A percentile compares a stretch with the other conserved stretches of the same genome.
phyloP scores from a whole-genome alignment of 2,329 filamentous ascomycete species.

The Lachnellula subtilissima region DNA sequence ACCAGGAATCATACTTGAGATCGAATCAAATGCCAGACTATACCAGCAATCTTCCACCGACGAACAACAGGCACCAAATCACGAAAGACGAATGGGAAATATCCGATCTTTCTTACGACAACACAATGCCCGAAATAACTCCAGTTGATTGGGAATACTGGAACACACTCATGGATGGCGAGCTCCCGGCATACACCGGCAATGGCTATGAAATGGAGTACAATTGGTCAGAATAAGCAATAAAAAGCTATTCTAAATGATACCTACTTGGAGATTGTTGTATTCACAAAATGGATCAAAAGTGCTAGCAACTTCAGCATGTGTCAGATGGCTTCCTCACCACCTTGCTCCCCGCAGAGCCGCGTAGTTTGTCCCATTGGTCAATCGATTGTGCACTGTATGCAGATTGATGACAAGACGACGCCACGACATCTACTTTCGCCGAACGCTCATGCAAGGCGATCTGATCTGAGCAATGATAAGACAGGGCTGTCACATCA shows the following conservation, averaged over 20 bases:
- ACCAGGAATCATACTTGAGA: not conserved
- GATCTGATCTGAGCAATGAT: conserved; percentile 6
- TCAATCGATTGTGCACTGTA: not conserved
- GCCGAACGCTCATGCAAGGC: conserved; percentile 13
- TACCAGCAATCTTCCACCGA: not conserved
- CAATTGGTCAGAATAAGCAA: not conserved
- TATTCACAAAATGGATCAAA: not conserved
- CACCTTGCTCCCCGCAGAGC: not conserved
- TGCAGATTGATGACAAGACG: conserved; percentile 1
- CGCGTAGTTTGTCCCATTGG: conserved; percentile 1
- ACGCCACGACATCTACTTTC: not conserved
- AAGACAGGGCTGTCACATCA: conserved; percentile 6
- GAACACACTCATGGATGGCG: conserved; percentile 29
- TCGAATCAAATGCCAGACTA: not conserved
- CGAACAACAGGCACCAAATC: not conserved
- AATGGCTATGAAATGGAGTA: not conserved
- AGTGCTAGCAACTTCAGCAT: not conserved
- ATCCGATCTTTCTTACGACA: conserved; percentile 13
- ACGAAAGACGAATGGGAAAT: conserved; percentile 5
- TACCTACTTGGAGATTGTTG: not conserved
- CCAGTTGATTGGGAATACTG: conserved; percentile 30
- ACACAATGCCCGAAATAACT: conserved; percentile 21
- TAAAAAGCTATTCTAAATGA: not conserved
- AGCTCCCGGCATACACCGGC: conserved; percentile 19
- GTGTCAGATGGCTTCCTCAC: not conserved